Evolutionary conservation across 352 stramenopile species (phyloP).

Genomic region (Phytophthora tubulina): DNA sequence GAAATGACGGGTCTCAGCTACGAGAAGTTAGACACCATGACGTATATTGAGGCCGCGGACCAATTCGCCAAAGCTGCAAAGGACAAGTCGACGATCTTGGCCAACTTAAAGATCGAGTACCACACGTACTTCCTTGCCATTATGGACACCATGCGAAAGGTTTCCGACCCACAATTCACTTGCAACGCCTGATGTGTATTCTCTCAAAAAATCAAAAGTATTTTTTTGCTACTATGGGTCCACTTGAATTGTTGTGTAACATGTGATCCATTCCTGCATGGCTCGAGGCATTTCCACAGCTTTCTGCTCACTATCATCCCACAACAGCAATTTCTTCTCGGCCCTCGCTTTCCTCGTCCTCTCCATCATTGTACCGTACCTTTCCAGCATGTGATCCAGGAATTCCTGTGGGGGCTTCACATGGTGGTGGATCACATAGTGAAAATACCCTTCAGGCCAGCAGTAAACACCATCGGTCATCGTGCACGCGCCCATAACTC

Average conservation of each 20-base stretch:
- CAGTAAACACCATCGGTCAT: constrained; percentile 81
- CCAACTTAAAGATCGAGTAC: not conserved
- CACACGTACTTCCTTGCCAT: not conserved
- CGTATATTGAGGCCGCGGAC: constrained; percentile 50
- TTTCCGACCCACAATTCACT: not conserved
- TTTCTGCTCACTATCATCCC: constrained; percentile 51
- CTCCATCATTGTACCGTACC: constrained; percentile 43
- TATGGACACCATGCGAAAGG: not conserved
- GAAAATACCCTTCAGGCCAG: constrained; percentile 83
- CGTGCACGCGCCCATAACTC: constrained; percentile 75
- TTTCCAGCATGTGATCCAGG: constrained; percentile 59
- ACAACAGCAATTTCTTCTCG: constrained; percentile 57
- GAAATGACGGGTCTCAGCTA: constrained; percentile 56
- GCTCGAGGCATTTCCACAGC: constrained; percentile 54
- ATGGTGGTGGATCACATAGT: constrained; percentile 75
- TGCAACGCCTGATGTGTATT: not conserved
- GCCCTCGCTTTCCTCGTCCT: constrained; percentile 36
- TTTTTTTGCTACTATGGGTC: constrained; percentile 2
- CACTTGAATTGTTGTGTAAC: constrained; percentile 60
- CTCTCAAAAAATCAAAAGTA: not conserved
- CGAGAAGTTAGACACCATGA: constrained; percentile 48
- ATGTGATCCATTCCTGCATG: constrained; percentile 78
- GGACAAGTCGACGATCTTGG: constrained; percentile 39
- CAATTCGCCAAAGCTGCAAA: constrained; percentile 9
- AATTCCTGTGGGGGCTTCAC: constrained; percentile 72